Evolutionary conservation across 2,329 filamentous ascomycete genomes (phyloP).

Genomic region (Claviceps humidiphila): DNA sequence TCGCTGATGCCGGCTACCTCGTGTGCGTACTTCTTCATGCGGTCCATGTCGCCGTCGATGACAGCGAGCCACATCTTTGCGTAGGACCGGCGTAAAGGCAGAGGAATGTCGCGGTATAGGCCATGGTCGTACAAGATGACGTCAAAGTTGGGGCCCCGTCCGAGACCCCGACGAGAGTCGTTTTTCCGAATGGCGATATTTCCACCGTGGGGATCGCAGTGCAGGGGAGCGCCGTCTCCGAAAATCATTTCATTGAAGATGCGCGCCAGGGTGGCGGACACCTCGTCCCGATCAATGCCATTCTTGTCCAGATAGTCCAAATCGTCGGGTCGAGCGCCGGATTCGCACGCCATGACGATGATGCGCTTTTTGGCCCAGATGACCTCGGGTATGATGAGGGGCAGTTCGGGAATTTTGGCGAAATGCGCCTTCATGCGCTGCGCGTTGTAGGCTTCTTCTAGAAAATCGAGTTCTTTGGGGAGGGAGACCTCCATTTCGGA

Average conservation of each 20-base stretch:
- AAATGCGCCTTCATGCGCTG: conserved; percentile 71
- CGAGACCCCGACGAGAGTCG: conserved; percentile 35
- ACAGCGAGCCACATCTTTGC: conserved; percentile 97
- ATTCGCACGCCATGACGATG: conserved; percentile 87
- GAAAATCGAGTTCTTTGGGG: conserved; percentile 84
- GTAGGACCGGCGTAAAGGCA: conserved; percentile 66
- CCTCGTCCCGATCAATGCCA: conserved; percentile 85
- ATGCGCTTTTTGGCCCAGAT: conserved; percentile 82
- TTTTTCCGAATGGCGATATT: conserved; percentile 89
- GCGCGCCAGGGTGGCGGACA: conserved; percentile 75
- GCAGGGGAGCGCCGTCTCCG: conserved; percentile 70
- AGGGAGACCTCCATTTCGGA: conserved; percentile 85
- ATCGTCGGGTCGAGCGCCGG: conserved; percentile 78
- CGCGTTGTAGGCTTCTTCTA: conserved; percentile 75
- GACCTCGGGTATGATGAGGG: conserved; percentile 78
- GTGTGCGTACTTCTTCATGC: conserved; percentile 78
- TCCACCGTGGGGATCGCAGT: conserved; percentile 94
- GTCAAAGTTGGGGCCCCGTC: conserved; percentile 65
- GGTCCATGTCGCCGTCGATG: conserved; percentile 71
- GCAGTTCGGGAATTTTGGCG: conserved; percentile 55
- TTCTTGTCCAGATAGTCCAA: conserved; percentile 74
- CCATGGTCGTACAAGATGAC: conserved; percentile 95
- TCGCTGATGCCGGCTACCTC: conserved; percentile 83
- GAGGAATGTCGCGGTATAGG: conserved; percentile 83
- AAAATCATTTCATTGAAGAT: conserved; percentile 99